Percentiles rank a stretch among this genome's conserved stretches.
These are phyloP conservation scores for Keithomyces neogunnii DNA, from an alignment of 2,329 filamentous ascomycete genomes.

Conservation along the genomic window DNA sequence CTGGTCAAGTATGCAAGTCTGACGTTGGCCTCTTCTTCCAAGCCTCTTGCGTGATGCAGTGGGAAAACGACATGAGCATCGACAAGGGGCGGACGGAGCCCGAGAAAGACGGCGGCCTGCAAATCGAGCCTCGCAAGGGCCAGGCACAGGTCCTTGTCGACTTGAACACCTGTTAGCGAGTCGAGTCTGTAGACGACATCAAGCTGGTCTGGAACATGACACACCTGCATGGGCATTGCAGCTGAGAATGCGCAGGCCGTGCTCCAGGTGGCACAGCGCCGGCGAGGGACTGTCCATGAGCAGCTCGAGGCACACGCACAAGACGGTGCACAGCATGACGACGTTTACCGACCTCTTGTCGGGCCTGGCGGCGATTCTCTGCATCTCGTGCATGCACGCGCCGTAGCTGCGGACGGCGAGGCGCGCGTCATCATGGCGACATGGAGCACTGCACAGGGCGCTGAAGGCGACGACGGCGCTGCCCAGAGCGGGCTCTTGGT, in stretches of 20 bases:
- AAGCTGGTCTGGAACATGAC: background rate
- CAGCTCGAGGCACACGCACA: slow-evolving; percentile 13
- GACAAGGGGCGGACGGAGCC: slow-evolving; percentile 3
- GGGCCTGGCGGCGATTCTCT: slow-evolving; percentile 4
- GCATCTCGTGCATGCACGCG: slow-evolving; percentile 6
- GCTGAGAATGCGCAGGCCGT: slow-evolving; percentile 6
- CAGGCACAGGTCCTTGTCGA: slow-evolving; percentile 8
- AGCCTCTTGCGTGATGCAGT: too few species aligned
- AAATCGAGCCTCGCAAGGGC: slow-evolving; percentile 9
- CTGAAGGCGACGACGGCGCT: slow-evolving; percentile 10
- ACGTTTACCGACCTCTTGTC: slow-evolving; percentile 7
- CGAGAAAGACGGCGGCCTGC: slow-evolving; percentile 8
- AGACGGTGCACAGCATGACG: slow-evolving; percentile 8
- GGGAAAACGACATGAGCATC: background rate
- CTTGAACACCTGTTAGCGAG: background rate
- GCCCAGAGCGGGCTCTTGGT: slow-evolving; percentile 7
- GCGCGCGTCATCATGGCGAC: background rate
- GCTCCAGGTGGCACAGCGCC: slow-evolving; percentile 9
- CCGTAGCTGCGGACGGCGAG: slow-evolving; percentile 9
- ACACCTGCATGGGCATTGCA: slow-evolving; percentile 7
- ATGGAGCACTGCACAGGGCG: slow-evolving; percentile 3
- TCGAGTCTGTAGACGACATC: background rate
- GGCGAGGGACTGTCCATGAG: slow-evolving; percentile 4
- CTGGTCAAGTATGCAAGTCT: background rate
- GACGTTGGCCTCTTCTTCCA: background rate